phyloP scores from a whole-genome alignment of 805 yeast genomes.

The Hanseniaspora taiwanica region DNA sequence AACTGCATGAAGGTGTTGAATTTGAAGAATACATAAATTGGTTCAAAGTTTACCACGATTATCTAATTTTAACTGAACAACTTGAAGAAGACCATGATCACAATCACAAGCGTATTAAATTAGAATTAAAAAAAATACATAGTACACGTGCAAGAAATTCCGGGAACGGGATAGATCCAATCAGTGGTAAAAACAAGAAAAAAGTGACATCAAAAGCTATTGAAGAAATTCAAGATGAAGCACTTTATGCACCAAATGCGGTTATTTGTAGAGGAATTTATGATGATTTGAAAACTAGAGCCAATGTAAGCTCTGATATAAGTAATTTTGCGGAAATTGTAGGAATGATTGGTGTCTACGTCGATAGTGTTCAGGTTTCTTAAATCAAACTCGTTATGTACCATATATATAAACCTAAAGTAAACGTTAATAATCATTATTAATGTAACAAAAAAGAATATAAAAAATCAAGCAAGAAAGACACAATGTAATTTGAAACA shows the following conservation, averaged over 20 bases:
- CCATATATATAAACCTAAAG: too few species aligned
- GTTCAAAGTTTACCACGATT: conserved; percentile 2
- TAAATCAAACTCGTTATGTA: too few species aligned
- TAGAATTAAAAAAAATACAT: conserved; percentile 34
- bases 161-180: too few species aligned
- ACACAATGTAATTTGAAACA: too few species aligned
- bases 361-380: too few species aligned
- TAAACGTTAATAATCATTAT: too few species aligned
- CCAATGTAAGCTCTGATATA: neutral
- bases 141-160: conserved; percentile 28
- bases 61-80: too few species aligned
- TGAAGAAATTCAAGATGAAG: neutral
- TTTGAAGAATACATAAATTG: conserved; percentile 6
- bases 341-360: neutral
- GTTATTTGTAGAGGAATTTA: neutral
- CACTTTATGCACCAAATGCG: neutral
- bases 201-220: too few species aligned
- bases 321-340: neutral
- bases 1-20: neutral
- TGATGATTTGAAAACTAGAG: neutral
- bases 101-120: conserved; percentile 33
- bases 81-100: conserved; percentile 27
- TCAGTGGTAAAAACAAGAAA: too few species aligned
- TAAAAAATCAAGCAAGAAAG: too few species aligned
- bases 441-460: too few species aligned